Evolutionary conservation across 768 basidiomycete genomes (phyloP), one percentile per base, ranked within the genome.

Genomic region (Sporobolomyces roseus): DNA sequence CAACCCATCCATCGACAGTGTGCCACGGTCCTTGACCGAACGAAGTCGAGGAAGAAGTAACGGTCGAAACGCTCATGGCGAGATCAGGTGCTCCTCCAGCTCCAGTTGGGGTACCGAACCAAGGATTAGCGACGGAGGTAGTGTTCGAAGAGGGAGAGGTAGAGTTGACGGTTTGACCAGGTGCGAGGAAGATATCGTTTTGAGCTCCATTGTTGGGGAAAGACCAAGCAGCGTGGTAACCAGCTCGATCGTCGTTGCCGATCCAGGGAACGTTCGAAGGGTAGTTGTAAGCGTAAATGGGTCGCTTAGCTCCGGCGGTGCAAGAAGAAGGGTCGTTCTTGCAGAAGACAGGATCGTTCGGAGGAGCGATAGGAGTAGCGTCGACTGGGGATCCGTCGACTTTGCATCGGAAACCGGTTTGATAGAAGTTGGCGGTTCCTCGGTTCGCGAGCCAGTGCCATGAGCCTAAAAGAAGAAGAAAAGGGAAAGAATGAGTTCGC

Each of bases 391-490:
- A 29, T n/a, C 63, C 63, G 12, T 65, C 54, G 27, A 72, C 62
- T 6, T 35, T 41, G 63, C 70, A 72, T 62, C 68, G 63, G 63
- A 72, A 72, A 3, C 53, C 63, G 48, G 68, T 70, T 65, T 61
- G 50, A 48, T 62, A 71, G 52, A 54, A 71, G 65, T 71, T 71
- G 27, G 55, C 70, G 2, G 64, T 62, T 2, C 71, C 71, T 14
- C 45, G 52, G n/a, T 65, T 62, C 3, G 71, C 71, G 23, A 72
- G 61, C 71, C 71, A 72, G 63, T 68, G 64, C 66, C 66, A 68
- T 1, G 43, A 59, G 19, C 49, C 61, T 19, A 56, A 6, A 17
- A 41, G 10, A 41, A 41, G 9, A 17, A 41, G 38, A 41, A 17
- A 41, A 9, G 38, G 17, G 10, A 41, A n/a, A 8, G 5, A 30